Evolutionary conservation across 352 stramenopile genomes (phyloP), one percentile per base, ranked within the genome.

Genomic region (Globisporangium viniferum): DNA sequence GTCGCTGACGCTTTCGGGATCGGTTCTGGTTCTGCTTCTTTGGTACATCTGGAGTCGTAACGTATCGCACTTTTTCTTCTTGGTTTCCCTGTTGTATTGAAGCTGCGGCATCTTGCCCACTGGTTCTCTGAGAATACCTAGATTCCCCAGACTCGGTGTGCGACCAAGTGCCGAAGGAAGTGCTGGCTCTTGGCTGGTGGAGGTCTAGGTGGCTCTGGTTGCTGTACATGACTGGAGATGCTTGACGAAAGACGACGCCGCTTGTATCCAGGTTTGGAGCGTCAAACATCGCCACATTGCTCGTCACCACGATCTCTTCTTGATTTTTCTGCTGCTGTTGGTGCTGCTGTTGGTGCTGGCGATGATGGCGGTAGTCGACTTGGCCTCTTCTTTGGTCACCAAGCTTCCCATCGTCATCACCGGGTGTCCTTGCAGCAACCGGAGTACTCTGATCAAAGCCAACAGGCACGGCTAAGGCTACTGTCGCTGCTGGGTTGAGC

Each of bases 1-100:
- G 41, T 10, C 59, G 59, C 5, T 64, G 59, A 8, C 59, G 59
- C 33, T 67, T 59, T 7, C 48, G n/a, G 63, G 71, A 72, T 27
- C 75, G 72, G 33, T 79, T 86, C 29, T 75, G 78, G n/a, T 67
- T 67, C 9, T 74, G 96, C 5, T 96, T 95, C 64, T 77, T 78
- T 7, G 24, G 27, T 5, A 22, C 53, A 1, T 22, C 14, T 5
- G 53, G 12, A 10, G 67, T 71, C 24, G 82, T 94, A 49, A 24
- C 55, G 1, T 51, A 51, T 22, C 18, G 15, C 44, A 20, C 18
- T 22, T 51, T 7, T 51, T 51, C 44, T 10, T 51, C 5, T 51
- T 22, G 15, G 15, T 51, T 6, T 51, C 18, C 8, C 44, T 51
- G 44, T 12, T 5, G 4, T 20, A 22, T 6, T 51, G 6, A 7